Percentiles rank a stretch among this genome's conserved stretches.
These are phyloP conservation scores for Geotrichum candidum DNA, from an alignment of 1,139 yeast genomes.

Conservation along the genomic window DNA sequence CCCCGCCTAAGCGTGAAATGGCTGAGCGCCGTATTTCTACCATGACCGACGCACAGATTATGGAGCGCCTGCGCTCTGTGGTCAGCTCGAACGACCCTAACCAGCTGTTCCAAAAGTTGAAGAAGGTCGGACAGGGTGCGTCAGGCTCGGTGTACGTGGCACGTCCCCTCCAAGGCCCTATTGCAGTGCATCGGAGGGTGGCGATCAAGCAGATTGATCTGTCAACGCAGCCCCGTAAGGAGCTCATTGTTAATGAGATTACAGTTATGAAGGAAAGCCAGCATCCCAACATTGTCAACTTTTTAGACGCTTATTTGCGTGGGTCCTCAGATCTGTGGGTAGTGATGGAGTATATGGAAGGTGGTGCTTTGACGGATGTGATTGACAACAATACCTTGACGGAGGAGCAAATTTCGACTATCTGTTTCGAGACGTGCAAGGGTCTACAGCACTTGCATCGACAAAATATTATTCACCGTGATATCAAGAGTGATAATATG, in stretches of 20 bases:
- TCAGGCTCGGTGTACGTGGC: conserved; percentile 94
- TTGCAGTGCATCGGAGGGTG: conserved; percentile 32
- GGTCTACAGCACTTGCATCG: conserved; percentile 89
- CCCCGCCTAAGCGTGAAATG: conserved; percentile 18
- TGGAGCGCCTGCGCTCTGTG: conserved; percentile 77
- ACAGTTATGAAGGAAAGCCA: conserved; percentile 88
- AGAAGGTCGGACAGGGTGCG: conserved; percentile 99
- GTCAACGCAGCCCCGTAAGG: conserved; percentile 91
- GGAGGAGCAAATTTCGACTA: conserved; percentile 87
- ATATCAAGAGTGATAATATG: conserved; percentile 92
- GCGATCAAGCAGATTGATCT: conserved; percentile 95
- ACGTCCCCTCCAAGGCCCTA: conserved; percentile 40
- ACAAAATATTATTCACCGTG: conserved; percentile 91
- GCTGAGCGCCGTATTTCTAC: conserved; percentile 60
- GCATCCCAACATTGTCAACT: conserved; percentile 89
- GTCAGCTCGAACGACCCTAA: conserved; percentile 81
- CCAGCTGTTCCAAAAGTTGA: conserved; percentile 76
- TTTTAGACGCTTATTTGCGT: conserved; percentile 73
- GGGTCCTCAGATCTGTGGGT: conserved; percentile 66
- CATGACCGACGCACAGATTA: conserved; percentile 78
- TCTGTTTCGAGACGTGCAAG: conserved; percentile 83
- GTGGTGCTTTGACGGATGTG: conserved; percentile 83
- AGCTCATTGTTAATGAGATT: conserved; percentile 86
- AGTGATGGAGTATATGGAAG: conserved; percentile 94
- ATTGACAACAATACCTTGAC: conserved; percentile 66